Percentiles rank a stretch among this genome's conserved stretches.
These are phyloP conservation scores for Wickerhamiella sergipiensis DNA, from an alignment of 805 yeast genomes.

Conservation along the genomic window DNA sequence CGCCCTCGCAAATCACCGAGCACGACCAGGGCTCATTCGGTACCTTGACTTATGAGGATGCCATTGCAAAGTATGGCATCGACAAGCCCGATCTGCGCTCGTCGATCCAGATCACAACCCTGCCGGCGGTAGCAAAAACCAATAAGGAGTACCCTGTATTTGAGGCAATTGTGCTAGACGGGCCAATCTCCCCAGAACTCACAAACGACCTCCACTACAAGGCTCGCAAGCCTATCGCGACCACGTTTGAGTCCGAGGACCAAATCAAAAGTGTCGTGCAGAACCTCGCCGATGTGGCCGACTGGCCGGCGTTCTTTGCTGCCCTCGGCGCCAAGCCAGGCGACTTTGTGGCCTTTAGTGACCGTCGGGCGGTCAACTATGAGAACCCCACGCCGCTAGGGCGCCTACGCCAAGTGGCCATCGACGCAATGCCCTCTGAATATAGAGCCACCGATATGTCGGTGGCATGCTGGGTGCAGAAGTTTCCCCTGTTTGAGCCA, in stretches of 20 bases:
- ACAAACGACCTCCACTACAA: neutral
- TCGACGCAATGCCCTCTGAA: conserved; percentile 36
- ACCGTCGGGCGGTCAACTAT: conserved; percentile 54
- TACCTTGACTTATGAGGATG: conserved; percentile 47
- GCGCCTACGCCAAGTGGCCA: conserved; percentile 61
- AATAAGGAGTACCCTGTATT: conserved; percentile 46
- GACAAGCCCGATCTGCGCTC: conserved; percentile 85
- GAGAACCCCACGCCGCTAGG: conserved; percentile 97
- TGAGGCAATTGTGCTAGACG: conserved; percentile 47
- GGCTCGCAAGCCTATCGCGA: conserved; percentile 2
- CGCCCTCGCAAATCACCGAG: conserved; percentile 7
- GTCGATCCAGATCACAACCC: conserved; percentile 33
- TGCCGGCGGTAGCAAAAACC: conserved; percentile 30
- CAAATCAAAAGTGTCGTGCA: conserved; percentile 4
- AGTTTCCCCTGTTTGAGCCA: conserved; percentile 87
- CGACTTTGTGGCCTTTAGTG: conserved; percentile 66
- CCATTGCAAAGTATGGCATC: conserved; percentile 63
- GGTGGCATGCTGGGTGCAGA: conserved; percentile 58
- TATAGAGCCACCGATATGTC: conserved; percentile 27
- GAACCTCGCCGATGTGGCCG: conserved; percentile 4
- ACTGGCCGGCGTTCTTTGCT: conserved; percentile 7
- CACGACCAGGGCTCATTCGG: conserved; percentile 3
- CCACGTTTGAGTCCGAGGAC: conserved; percentile 2
- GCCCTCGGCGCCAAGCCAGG: conserved; percentile 33
- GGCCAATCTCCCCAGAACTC: neutral